Evolutionary conservation across 1,139 yeast genomes (phyloP).

Genomic region (Yamadazyma sp.): DNA sequence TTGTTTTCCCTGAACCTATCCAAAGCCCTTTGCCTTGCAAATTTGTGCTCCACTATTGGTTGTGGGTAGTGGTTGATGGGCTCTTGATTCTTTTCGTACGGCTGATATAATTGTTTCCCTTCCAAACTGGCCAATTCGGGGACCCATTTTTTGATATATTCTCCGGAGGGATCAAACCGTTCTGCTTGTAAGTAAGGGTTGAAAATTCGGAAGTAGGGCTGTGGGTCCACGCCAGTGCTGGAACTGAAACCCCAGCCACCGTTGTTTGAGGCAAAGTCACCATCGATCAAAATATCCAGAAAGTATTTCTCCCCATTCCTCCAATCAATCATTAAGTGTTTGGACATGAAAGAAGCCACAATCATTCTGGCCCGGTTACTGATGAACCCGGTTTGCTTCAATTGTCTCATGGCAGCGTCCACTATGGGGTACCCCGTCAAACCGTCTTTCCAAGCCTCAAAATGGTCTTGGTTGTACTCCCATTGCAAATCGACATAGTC

Average conservation of each 20-base stretch:
- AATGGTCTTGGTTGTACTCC: conserved; percentile 40
- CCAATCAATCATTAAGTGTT: conserved; percentile 55
- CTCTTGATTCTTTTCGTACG: conserved; percentile 24
- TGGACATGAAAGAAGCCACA: conserved; percentile 51
- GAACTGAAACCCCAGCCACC: conserved; percentile 62
- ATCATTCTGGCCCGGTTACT: conserved; percentile 57
- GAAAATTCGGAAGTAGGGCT: conserved; percentile 56
- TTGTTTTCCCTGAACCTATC: conserved; percentile 37
- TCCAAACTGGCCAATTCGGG: conserved; percentile 43
- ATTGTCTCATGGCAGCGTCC: conserved; percentile 57
- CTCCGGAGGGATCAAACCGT: conserved; percentile 48
- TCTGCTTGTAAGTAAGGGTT: conserved; percentile 54
- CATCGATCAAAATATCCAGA: conserved; percentile 48
- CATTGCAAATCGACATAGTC: conserved; percentile 39
- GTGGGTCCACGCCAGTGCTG: conserved; percentile 53
- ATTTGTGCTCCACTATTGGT: conserved; percentile 42
- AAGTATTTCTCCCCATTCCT: conserved; percentile 55
- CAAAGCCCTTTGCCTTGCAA: conserved; percentile 37
- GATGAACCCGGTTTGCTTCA: conserved; percentile 51
- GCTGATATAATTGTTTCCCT: conserved; percentile 34
- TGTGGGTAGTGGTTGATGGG: conserved; percentile 37
- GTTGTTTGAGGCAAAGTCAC: conserved; percentile 53
- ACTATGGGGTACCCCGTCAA: conserved; percentile 56
- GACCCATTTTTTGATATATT: conserved; percentile 49
- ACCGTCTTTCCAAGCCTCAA: conserved; percentile 51